These are phyloP conservation scores for Dictyostelium intermedium DNA, from an alignment of 78 protist species.

Conservation along the genomic window DNA sequence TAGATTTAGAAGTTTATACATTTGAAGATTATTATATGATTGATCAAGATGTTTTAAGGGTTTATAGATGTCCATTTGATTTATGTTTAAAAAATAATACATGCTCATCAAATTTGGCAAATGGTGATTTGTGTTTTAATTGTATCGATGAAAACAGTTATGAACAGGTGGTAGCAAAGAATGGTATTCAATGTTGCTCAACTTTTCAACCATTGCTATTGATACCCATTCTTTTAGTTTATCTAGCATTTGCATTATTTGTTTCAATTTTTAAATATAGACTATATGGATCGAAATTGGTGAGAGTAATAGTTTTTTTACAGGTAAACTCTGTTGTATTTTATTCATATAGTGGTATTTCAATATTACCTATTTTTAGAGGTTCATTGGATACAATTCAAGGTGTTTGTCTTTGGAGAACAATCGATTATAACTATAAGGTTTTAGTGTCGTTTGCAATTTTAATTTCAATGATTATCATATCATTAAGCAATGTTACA, in stretches of 20 bases:
- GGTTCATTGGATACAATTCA: background rate
- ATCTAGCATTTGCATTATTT: background rate
- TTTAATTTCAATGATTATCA: background rate
- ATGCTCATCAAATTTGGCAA: background rate
- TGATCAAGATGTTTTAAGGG: background rate
- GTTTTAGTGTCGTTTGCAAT: background rate
- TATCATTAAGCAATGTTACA: background rate
- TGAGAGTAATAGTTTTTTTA: background rate
- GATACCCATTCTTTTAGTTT: background rate
- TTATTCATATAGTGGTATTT: background rate
- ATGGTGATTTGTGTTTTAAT: background rate
- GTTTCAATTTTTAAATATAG: background rate
- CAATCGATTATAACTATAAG: background rate
- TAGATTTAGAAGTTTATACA: background rate
- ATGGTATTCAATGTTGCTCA: background rate
- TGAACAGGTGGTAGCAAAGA: background rate
- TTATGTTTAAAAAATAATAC: background rate
- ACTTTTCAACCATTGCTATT: background rate
- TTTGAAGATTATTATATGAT: background rate
- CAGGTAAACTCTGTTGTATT: background rate
- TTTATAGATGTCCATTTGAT: background rate
- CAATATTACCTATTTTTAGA: background rate
- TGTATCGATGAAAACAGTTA: background rate
- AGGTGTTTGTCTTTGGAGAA: background rate
- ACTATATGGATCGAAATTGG: background rate